Evolutionary conservation across 257 asterid genomes (phyloP).

Genomic region (Solanum gandarillasii): DNA sequence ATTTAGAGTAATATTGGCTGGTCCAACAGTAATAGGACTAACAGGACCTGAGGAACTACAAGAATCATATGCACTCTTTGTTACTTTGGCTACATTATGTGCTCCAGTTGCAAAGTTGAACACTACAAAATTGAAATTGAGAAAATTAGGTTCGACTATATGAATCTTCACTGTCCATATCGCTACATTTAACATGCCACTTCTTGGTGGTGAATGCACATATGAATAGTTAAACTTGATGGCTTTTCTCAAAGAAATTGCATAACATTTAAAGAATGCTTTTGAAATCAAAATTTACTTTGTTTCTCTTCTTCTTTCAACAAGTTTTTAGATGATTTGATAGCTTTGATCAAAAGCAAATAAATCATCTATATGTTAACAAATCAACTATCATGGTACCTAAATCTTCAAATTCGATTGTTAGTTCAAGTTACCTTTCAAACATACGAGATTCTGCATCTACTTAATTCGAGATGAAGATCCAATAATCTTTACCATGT

Average conservation of each 20-base stretch:
- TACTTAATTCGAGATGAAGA: neutral
- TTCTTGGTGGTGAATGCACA: too few species aligned
- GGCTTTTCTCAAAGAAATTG: neutral
- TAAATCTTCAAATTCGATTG: neutral
- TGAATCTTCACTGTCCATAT: neutral
- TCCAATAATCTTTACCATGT: neutral
- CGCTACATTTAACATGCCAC: neutral
- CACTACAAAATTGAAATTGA: conserved; percentile 21
- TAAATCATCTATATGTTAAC: neutral
- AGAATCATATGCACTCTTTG: conserved; percentile 27
- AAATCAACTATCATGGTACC: neutral
- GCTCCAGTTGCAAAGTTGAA: conserved; percentile 49
- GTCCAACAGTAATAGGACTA: conserved; percentile 23
- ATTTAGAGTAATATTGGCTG: conserved; percentile 36
- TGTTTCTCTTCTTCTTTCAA: neutral
- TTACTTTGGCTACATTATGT: conserved; percentile 50
- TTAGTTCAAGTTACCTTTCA: neutral
- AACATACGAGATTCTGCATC: neutral
- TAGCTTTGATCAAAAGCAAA: neutral
- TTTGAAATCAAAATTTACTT: neutral
- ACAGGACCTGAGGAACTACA: conserved; percentile 36
- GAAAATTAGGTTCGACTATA: neutral
- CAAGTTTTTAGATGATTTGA: neutral
- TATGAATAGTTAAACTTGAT: neutral
- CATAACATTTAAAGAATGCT: neutral